Conservation (phyloP, 495 filamentous ascomycete species). For the Hypoxylon crocopeplum region DNA sequence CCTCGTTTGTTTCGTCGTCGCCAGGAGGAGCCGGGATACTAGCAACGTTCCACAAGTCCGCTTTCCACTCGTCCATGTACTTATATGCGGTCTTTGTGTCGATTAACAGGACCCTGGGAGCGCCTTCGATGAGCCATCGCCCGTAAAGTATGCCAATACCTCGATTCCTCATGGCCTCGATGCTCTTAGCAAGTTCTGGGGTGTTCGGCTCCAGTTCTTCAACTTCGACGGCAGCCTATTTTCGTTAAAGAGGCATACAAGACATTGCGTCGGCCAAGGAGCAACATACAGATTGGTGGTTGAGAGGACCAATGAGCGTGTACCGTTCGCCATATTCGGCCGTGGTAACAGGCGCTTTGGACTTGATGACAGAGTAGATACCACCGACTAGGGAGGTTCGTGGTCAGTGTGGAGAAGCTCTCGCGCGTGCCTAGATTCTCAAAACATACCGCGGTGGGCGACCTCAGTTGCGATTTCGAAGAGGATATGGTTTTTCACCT, state of each 20-base stretch:
- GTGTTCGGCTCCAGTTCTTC: slow-evolving; percentile 87
- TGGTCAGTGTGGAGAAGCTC: slow-evolving; percentile 13
- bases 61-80: slow-evolving; percentile 96
- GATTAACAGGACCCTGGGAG: slow-evolving; percentile 90
- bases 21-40: slow-evolving; percentile 89
- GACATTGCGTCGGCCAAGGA: neutral
- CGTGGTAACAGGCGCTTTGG: slow-evolving; percentile 96
- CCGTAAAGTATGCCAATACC: slow-evolving; percentile 93
- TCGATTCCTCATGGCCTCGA: slow-evolving; percentile 86
- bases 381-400: slow-evolving; percentile 77
- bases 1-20: slow-evolving; percentile 96
- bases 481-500: slow-evolving; percentile 64
- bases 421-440: neutral
- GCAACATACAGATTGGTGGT: slow-evolving; percentile 77
- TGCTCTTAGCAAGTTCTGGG: slow-evolving; percentile 79
- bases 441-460: slow-evolving; percentile 81
- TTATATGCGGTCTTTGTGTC: slow-evolving; percentile 91
- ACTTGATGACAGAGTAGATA: slow-evolving; percentile 99
- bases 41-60: slow-evolving; percentile 91
- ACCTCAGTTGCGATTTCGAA: slow-evolving; percentile 98
- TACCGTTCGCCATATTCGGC: slow-evolving; percentile 98
- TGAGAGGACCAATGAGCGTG: slow-evolving; percentile 93
- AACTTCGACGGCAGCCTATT: slow-evolving; percentile 90
- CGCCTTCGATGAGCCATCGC: slow-evolving; percentile 96
- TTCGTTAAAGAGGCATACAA: slow-evolving; percentile 22